Evolutionary conservation across 1,139 yeast species (phyloP), one percentile per base, ranked within the genome.

Genomic region (Candida sp.): DNA sequence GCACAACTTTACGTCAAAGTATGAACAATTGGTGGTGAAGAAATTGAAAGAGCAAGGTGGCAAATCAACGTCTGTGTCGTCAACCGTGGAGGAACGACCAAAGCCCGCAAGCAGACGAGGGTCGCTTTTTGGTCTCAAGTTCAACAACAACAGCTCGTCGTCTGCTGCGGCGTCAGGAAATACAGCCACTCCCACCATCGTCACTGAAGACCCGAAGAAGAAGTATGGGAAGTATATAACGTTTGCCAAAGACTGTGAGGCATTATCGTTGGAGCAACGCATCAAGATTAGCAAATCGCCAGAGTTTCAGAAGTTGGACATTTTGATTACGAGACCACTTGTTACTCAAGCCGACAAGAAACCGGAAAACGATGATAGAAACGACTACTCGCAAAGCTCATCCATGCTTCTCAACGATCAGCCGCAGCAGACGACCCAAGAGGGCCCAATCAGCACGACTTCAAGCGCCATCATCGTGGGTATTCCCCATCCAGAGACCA

Each of bases 1-100:
- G 7, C 82, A 83, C 57, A 63, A 65, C 5, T 81, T 81, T 58
- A 76, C 83, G 26, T 67, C 70, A 58, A 77, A 77, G 50, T 77
- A 77, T 54, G 81, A 77, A 50, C 75, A 70, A 59, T 59, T 77
- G 53, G 68, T 77, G 17, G 67, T 68, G 32, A 75, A 75, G 54
- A 64, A 68, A 49, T 47, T 65, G n/a, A 72, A 68, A 56, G 81
- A 77, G 53, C 78, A 73, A 52, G 68, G 66, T 11, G 50, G 46
- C 8, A 46, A 33, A 8, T 17, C 42, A 28, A 27, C 42, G 7
- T 33, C 43, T 17, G 6, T 17, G 7, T 34, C 43, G 5, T 38
- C 32, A 22, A 12, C 27, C 3, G 28, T 4, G 23, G 66, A 64
- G 2, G 77, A 72, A 3, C 61, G 65, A 44, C 67, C 73, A 7